Percentiles rank a stretch among this genome's conserved stretches.
Conservation (phyloP, 2,329 filamentous ascomycete genomes). For the Incumbomyces delicatus region DNA sequence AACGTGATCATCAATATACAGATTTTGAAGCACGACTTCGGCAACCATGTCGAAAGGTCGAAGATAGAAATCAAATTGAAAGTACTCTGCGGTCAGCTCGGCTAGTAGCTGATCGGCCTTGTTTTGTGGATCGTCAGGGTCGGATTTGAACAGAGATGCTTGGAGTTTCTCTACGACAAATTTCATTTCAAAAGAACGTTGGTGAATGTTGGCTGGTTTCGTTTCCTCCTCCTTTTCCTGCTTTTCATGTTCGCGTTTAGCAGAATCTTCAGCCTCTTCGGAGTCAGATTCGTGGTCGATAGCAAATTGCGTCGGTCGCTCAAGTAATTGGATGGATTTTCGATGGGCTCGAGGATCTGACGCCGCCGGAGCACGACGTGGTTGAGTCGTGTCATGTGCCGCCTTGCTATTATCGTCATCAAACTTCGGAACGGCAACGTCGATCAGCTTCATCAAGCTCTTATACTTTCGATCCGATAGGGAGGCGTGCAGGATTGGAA, state of each 20-base stretch:
- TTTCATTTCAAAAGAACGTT: constrained; percentile 89
- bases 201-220: constrained; percentile 49
- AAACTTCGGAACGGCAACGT: constrained; percentile 86
- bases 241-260: constrained; percentile 30
- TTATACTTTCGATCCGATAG: constrained; percentile 97
- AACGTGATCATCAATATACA: constrained; percentile 90
- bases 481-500: constrained; percentile 83
- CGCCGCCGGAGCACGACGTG: constrained; percentile 27
- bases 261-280: constrained; percentile 47
- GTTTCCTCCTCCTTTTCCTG: constrained; percentile 51
- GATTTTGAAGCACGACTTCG: constrained; percentile 74
- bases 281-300: constrained; percentile 58
- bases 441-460: constrained; percentile 87
- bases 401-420: constrained; percentile 30
- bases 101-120: constrained; percentile 74
- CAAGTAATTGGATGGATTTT: constrained; percentile 28
- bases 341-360: constrained; percentile 27
- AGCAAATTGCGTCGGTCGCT: constrained; percentile 60
- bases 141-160: constrained; percentile 81
- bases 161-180: constrained; percentile 92
- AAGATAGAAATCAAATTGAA: constrained; percentile 78
- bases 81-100: constrained; percentile 81
- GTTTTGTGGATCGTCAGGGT: constrained; percentile 54
- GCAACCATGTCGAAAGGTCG: constrained; percentile 87
- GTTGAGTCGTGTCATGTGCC: constrained; percentile 19